phyloP scores from a whole-genome alignment of 768 basidiomycete genomes.

The Auricularia cornea region DNA sequence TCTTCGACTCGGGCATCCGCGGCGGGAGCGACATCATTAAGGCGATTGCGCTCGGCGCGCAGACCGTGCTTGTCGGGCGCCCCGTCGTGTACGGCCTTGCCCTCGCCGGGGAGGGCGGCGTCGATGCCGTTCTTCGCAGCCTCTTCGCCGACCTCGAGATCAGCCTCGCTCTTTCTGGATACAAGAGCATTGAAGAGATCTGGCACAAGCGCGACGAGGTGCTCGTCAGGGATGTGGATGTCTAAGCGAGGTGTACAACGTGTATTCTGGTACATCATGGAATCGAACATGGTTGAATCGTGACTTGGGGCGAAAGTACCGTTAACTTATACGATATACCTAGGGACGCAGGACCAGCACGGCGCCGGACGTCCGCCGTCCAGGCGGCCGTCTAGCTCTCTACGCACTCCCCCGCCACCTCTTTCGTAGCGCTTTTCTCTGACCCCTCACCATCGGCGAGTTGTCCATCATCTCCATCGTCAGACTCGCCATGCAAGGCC shows the following conservation, averaged over 20 bases:
- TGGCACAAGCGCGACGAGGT: conserved; percentile 49
- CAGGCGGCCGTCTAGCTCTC: too few relatives aligned
- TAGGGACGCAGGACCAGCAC: too few relatives aligned
- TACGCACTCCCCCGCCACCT: too few relatives aligned
- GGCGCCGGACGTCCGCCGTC: too few relatives aligned
- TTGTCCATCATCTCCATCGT: too few relatives aligned
- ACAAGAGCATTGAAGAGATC: conserved; percentile 48
- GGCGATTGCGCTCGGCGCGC: conserved; percentile 68
- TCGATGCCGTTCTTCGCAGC: conserved; percentile 62
- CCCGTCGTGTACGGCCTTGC: conserved; percentile 68
- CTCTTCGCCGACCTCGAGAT: conserved; percentile 62
- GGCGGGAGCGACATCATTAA: conserved; percentile 63
- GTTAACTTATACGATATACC: too few relatives aligned
- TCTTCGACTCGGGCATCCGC: conserved; percentile 68
- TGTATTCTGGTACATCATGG: too few relatives aligned
- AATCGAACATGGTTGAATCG: too few relatives aligned
- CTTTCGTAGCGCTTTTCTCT: too few relatives aligned
- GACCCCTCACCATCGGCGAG: too few relatives aligned
- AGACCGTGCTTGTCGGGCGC: conserved; percentile 68
- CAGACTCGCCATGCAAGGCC: too few relatives aligned
- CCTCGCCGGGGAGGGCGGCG: conserved; percentile 61
- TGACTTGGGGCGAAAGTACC: too few relatives aligned
- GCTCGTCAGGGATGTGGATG: conserved; percentile 36
- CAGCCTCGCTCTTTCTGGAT: conserved; percentile 56
- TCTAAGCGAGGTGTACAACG: not conserved